Conservation (phyloP, 371 early-diverging fungal genomes). For the Dichotomocladium elegans region DNA sequence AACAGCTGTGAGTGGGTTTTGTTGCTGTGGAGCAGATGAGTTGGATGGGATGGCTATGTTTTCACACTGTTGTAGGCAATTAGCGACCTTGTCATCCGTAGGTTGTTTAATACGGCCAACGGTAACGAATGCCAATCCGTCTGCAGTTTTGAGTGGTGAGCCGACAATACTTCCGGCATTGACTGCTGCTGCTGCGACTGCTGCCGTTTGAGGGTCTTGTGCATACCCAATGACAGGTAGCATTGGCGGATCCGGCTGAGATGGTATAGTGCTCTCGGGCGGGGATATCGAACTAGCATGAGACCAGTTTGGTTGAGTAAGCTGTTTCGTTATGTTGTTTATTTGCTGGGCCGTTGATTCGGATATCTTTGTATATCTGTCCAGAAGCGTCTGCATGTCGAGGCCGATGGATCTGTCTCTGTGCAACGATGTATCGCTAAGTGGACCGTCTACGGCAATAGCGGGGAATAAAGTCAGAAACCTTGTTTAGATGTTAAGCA, state of each 20-base stretch:
- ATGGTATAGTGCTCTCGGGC: not conserved
- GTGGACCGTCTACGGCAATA: too few species aligned
- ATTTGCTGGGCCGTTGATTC: not conserved
- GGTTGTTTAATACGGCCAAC: constrained; percentile 35
- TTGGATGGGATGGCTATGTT: not conserved
- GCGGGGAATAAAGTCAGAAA: too few species aligned
- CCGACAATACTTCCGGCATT: constrained; percentile 44
- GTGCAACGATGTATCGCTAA: constrained; percentile 5
- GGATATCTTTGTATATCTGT: constrained; percentile 8
- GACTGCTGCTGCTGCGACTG: constrained; percentile 40
- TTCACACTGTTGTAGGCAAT: not conserved
- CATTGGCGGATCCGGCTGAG: not conserved
- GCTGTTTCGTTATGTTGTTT: constrained; percentile 3
- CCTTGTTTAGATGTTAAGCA: too few species aligned
- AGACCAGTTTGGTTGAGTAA: constrained; percentile 2
- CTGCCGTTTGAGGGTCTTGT: constrained; percentile 9
- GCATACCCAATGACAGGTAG: not conserved
- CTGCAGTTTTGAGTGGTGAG: constrained; percentile 34
- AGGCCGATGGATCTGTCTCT: too few species aligned
- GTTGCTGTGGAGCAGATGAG: not conserved
- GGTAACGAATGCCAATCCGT: constrained; percentile 48
- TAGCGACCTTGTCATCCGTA: not conserved
- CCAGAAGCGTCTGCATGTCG: constrained; percentile 9
- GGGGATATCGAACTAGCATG: not conserved
- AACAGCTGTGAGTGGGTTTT: not conserved